Evolutionary conservation across 2,329 filamentous ascomycete species (phyloP), one percentile per base, ranked within the genome.

Genomic region (Apiospora marii): DNA sequence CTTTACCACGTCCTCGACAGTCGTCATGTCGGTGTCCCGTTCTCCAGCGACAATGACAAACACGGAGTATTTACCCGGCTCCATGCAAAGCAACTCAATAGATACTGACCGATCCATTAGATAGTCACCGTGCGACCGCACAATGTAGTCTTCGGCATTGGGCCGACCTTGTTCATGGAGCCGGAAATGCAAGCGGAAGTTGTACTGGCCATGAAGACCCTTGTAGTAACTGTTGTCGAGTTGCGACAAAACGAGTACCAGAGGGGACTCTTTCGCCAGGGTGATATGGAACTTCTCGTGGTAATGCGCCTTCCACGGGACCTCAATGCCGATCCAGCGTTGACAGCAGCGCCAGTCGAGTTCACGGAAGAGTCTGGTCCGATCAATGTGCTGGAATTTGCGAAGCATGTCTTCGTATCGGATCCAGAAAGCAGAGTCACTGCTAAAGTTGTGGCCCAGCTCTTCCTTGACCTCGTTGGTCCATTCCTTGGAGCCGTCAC

Each of bases 391-490:
- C 68, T 87, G 87, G 77, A 89, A 92, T 76, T 91, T 92, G 74
- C 87, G 86, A 19, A 92, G 85, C 70, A 92, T 83, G 76, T 92
- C 90, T 69, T 88, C 84, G 76, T 90, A 91, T 1, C 88, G 85
- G 73, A 91, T 91, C 89, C 89, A 91, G 77, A 91, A 91, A 14
- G 90, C 88, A 0, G 88, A 90, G 76, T 91, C 89, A 74, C 87
- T 88, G 30, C 89, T 89, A 72, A 91, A 91, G 43, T 85, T 86
- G 77, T 91, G 89, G 58, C 83, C 84, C 1, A 91, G 85, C 78
- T 91, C 89, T 72, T 86, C 82, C 69, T 90, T 87, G 48, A 86
- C 86, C 34, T 90, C 88, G 0, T 85, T 83, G 0, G 89, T 91
- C 85, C 90, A 91, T 77, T 91, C 89, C 78, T 89, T 89, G 43